Conservation (phyloP, 768 basidiomycete species). For the Russula sp. region DNA sequence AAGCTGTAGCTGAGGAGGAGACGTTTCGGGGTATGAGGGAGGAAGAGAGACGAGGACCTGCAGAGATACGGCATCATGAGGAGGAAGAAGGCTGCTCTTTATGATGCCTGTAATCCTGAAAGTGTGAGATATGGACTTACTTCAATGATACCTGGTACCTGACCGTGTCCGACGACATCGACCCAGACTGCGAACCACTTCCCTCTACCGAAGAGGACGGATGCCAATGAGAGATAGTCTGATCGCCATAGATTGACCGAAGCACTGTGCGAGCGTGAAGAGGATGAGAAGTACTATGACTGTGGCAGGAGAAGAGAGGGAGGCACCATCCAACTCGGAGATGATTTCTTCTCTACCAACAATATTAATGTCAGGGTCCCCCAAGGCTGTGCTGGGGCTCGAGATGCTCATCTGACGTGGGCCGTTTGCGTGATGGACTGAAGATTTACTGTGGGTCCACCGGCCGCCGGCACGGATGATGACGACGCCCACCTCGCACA, state of each 20-base stretch:
- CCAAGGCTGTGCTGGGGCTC: slow-evolving; percentile 1
- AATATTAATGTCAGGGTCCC: slow-evolving; percentile 4
- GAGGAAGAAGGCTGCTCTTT: slow-evolving; percentile 48
- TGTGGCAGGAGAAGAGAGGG: slow-evolving; percentile 1
- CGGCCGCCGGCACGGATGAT: slow-evolving; percentile 7
- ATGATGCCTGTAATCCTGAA: slow-evolving; percentile 9
- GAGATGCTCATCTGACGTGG: slow-evolving; percentile 5
- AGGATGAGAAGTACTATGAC: slow-evolving; percentile 12
- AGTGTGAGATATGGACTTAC: slow-evolving; percentile 43
- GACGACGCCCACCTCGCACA: background rate
- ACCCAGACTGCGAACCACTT: slow-evolving; percentile 14
- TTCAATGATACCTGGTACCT: slow-evolving; percentile 64
- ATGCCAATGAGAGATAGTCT: slow-evolving; percentile 59
- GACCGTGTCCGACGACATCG: slow-evolving; percentile 39
- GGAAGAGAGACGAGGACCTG: slow-evolving; percentile 46
- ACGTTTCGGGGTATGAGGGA: slow-evolving; percentile 57
- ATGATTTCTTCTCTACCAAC: slow-evolving; percentile 22
- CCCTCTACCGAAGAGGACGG: slow-evolving; percentile 34
- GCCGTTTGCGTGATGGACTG: background rate
- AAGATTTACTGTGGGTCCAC: background rate
- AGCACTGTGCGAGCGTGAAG: slow-evolving; percentile 47
- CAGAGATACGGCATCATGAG: slow-evolving; percentile 38
- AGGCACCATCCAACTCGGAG: slow-evolving; percentile 28
- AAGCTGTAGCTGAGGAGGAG: slow-evolving; percentile 79
- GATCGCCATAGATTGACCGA: slow-evolving; percentile 79